Base-by-base conservation (phyloP, 305 asterid genomes). In the Plantago coronopus region DNA sequence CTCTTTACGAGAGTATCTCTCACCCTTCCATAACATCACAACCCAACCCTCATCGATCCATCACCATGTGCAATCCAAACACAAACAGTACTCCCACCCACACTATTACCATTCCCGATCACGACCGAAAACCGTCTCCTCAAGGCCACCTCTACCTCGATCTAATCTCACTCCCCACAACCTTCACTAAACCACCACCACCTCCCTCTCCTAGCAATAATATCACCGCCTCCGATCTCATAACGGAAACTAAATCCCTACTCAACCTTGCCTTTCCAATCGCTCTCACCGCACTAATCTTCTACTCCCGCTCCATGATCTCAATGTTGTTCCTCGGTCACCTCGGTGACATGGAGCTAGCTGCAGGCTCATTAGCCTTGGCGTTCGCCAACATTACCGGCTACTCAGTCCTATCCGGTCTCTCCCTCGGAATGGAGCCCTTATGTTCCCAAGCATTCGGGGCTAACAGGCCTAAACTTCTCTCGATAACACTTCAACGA, bases 371-470 rank as follows among this genome's bases (percentile, higher is more conserved):
- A 0, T 56, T 88, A 40, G 96, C 96, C 65, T 81, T 88, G 19
- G 96, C 95, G 3, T 85, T 88, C 31, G 96, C 95, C 1, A 88
- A 88, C 69, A 88, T 88, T 22, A 78, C 80, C 0, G 96, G 96
- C 7, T 88, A 88, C 44, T 88, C 96, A 0, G 88, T 88, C 0
- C 78, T 88, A 0, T 81, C 96, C 1, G 96, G 96, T 1, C 59
- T 88, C 3, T 86, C 96, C 0, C 79, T 88, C 0, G 96, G 96
- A 7, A 83, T 88, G 93, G 96, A 88, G 75, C 96, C 96, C 1
- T 79, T 88, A 2, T 88, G 96, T 62, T 80, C 93, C 0, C 96
- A 88, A 49, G 96, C 96, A 46, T 88, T 85, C 44, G 96, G 96
- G 12, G 96, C 95, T 3, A 76, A 78, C 7, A 71, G 82, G 4